Evolutionary conservation across 352 stramenopile genomes (phyloP), one percentile per base, ranked within the genome.

Genomic region (Pythium sukuiense): DNA sequence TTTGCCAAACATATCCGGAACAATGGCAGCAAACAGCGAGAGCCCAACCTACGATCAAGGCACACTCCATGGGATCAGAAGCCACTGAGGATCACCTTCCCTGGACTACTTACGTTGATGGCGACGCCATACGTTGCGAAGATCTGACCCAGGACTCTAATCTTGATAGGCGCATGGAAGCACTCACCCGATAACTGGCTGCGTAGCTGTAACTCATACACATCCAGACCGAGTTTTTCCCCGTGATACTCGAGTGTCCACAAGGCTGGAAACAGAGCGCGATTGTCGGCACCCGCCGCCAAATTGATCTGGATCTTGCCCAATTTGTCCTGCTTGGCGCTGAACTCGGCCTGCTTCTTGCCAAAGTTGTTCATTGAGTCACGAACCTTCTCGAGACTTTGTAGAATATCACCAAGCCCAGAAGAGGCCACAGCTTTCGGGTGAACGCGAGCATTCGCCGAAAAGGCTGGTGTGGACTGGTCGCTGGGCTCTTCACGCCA

Each of bases 181-280:
- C 63, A 69, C 39, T 37, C 37, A 2, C 63, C 63, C 14, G 45
- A 60, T 9, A 69, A 29, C 29, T 63, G 18, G 18, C 63, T 63
- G 11, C 46, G 43, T 2, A 69, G 24, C 14, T 50, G 8, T 0
- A 69, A 32, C 55, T 55, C 55, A 45, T 60, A 69, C 2, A 33
- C 27, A 2, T 52, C 6, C 7, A 20, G 0, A 3, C 41, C 12
- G 20, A 59, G 33, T 2, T 16, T 32, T 11, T 55, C 39, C 2
- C 50, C 24, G 30, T 24, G 45, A 33, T 60, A 43, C 43, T 6
- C 26, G 7, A 69, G 26, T 14, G 55, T 64, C 63, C 63, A 69
- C 30, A 69, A 11, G 11, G 54, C 63, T 20, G 63, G 63, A 32
- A 64, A 69, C 35, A 55, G 20, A 3, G 45, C n/a, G 18, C 30